Percentiles rank a stretch among this genome's conserved stretches.
Conservation (phyloP, 345 rosid species). For the Sapria himalayana region DNA sequence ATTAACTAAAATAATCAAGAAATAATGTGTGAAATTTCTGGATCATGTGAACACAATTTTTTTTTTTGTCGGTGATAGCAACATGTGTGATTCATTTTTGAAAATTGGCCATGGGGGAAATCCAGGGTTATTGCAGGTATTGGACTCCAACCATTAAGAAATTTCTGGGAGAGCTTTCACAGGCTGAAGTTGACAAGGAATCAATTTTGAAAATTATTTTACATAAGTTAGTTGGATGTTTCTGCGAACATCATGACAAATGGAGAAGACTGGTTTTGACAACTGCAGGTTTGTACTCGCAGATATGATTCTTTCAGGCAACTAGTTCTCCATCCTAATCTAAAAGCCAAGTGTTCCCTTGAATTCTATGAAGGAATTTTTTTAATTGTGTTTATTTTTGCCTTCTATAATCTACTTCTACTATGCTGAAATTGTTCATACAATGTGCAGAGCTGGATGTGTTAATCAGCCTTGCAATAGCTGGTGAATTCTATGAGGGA, state of each 20-base stretch:
- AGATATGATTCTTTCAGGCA: too few relatives aligned
- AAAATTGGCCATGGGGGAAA: too few relatives aligned
- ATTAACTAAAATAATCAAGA: too few relatives aligned
- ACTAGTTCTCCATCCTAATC: too few relatives aligned
- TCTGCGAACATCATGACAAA: conserved; percentile 54
- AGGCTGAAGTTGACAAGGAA: conserved; percentile 74
- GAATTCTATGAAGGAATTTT: too few relatives aligned
- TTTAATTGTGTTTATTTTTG: too few relatives aligned
- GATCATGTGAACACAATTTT: too few relatives aligned
- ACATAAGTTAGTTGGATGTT: conserved; percentile 48
- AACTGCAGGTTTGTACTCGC: conserved; percentile 35
- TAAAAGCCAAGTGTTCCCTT: too few relatives aligned
- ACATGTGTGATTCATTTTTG: too few relatives aligned
- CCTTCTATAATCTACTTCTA: too few relatives aligned
- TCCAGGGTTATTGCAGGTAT: conserved; percentile 75
- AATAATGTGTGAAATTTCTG: too few relatives aligned
- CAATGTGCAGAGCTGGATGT: conserved; percentile 67
- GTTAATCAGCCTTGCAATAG: conserved; percentile 64
- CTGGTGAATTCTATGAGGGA: conserved; percentile 78
- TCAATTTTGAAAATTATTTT: conserved; percentile 51
- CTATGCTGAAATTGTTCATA: conserved; percentile 10
- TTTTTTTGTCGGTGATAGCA: too few relatives aligned
- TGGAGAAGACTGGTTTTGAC: conserved; percentile 71
- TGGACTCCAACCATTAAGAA: conserved; percentile 79
- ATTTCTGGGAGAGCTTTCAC: conserved; percentile 40